Base-by-base conservation (phyloP, 805 yeast genomes). In the Teunomyces tritomae region DNA sequence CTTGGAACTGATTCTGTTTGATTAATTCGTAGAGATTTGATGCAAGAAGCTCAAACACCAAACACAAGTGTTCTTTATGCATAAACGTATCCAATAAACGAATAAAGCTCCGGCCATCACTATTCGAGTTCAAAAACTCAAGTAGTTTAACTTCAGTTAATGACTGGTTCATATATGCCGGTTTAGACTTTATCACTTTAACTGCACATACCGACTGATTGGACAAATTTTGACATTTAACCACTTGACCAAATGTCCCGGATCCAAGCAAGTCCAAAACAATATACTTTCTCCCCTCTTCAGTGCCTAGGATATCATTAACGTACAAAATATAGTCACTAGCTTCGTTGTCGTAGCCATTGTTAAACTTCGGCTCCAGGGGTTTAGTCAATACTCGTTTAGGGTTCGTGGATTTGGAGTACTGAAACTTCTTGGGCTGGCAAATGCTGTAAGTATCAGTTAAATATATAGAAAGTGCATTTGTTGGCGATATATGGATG, bases 231-330 rank as follows among this genome's bases (percentile, higher is more conserved):
- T 89, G 96, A 68, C 97, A 92, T 68, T 92, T 94, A 36, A 91
- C 95, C 41, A 94, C 99, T 69, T 94, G 98, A 8, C 99, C 99
- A 74, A 94, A 94, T 1, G 99, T 91, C 2, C 99, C 99, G 52
- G 91, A 92, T 0, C 99, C 99, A 36, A 94, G 68, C 11, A 94
- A 76, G 65, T 92, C 98, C 49, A 94, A 71, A 4, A 94, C 97
- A 59, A 94, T 76, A 63, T 91, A 92, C 61, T 88, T 87, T 46
- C 91, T 76, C 49, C 89, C 91, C 54, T 88, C 94, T 56, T 86
- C 89, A 3, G 82, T 76, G 4, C 99, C 98, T 35, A 94, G 70
- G 20, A 94, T 83, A 63, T 95, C 99, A 64, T 95, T 94, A 17
- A 94, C 99, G 56, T 90, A 92, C 14, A 95, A 70, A 47, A 94